Conservation (phyloP, 2,329 filamentous ascomycete genomes). For the Fusarium beomiforme region DNA sequence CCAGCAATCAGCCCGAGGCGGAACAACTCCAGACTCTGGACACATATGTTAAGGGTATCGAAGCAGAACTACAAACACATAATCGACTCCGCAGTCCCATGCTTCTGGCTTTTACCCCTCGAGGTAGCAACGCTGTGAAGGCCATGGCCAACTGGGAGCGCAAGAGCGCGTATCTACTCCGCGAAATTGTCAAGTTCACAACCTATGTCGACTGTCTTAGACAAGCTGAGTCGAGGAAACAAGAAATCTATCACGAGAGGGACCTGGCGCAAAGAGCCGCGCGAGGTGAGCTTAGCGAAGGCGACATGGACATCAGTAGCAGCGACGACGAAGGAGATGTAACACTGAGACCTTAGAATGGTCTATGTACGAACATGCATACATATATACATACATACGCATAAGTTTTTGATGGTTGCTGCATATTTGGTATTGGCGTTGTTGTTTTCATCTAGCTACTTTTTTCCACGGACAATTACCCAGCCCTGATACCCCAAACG, state of each 20-base stretch:
- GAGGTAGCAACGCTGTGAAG: slow-evolving; percentile 81
- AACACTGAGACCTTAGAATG: slow-evolving; percentile 47
- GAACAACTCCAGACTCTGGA: slow-evolving; percentile 82
- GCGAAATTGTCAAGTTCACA: slow-evolving; percentile 95
- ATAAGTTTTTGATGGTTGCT: slow-evolving; percentile 13
- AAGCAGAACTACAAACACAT: slow-evolving; percentile 85
- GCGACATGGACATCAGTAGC: slow-evolving; percentile 49
- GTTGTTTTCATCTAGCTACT: not conserved
- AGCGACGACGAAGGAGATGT: slow-evolving; percentile 49
- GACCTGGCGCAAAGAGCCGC: slow-evolving; percentile 62
- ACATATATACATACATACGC: slow-evolving; percentile 6
- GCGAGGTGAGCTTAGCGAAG: slow-evolving; percentile 57
- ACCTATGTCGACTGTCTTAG: slow-evolving; percentile 91
- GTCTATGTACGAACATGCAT: slow-evolving; percentile 23
- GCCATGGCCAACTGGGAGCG: slow-evolving; percentile 98
- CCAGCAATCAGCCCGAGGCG: slow-evolving; percentile 78
- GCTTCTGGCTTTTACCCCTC: slow-evolving; percentile 87
- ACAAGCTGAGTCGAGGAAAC: slow-evolving; percentile 74
- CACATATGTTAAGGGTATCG: slow-evolving; percentile 84
- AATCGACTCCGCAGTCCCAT: slow-evolving; percentile 89
- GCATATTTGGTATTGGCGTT: slow-evolving; percentile 28
- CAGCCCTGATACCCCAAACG: slow-evolving; percentile 39
- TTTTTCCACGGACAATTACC: slow-evolving; percentile 14
- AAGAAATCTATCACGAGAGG: slow-evolving; percentile 74
- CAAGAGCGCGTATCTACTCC: slow-evolving; percentile 89